These are phyloP conservation scores for Austroboletus novae-zelandiae DNA, from an alignment of 1,284 basidiomycete species.

Conservation along the genomic window DNA sequence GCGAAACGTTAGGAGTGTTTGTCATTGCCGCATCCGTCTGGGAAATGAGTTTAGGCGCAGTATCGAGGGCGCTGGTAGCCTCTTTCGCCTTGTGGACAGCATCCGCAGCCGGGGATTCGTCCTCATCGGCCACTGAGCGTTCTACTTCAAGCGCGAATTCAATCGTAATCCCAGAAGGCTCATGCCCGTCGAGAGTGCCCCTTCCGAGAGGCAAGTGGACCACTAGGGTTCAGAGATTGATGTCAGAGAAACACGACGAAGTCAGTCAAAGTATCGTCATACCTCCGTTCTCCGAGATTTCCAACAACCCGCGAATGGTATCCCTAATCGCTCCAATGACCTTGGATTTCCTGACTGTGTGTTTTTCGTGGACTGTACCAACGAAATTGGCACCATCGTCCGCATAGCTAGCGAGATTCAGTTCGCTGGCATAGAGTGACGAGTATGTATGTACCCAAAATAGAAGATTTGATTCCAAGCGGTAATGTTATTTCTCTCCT, in stretches of 20 bases:
- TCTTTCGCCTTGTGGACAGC: not conserved
- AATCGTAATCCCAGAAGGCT: not conserved
- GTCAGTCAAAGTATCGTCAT: not conserved
- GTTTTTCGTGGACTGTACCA: not conserved
- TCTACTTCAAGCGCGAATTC: not conserved
- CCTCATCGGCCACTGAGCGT: not conserved
- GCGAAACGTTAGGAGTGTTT: not conserved
- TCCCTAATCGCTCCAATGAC: not conserved
- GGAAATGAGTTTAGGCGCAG: not conserved
- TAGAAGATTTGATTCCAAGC: not conserved
- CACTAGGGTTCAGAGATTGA: not conserved
- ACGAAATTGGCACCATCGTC: not conserved
- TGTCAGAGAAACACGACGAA: not conserved
- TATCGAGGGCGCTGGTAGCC: not conserved
- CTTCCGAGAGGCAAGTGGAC: not conserved
- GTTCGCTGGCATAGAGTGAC: not conserved
- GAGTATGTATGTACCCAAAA: not conserved
- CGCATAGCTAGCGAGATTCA: not conserved
- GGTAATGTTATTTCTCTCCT: not conserved
- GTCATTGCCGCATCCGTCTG: not conserved
- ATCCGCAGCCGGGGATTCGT: not conserved
- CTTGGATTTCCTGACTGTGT: not conserved
- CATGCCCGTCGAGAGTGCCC: not conserved
- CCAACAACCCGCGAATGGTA: not conserved
- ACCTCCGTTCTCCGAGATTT: not conserved